These are phyloP conservation scores for Xylariomycetidae sp. DNA, from an alignment of 2,329 filamentous ascomycete genomes.

Conservation along the genomic window DNA sequence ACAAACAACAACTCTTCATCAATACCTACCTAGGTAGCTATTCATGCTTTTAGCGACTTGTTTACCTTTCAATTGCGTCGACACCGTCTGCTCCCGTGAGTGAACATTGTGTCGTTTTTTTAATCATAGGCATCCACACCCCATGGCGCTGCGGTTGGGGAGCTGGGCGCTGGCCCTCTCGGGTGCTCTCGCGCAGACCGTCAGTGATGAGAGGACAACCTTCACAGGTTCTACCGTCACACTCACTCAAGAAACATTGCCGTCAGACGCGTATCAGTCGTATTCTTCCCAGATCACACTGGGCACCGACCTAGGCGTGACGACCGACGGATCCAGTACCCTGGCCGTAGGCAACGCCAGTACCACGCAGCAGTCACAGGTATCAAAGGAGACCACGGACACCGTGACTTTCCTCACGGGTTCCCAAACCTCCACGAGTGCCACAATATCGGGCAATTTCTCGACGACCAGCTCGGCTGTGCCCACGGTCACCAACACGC, in stretches of 20 bases:
- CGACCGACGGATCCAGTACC: slow-evolving; percentile 22
- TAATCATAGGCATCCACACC: no score
- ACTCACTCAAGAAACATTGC: slow-evolving; percentile 28
- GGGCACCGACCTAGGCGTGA: slow-evolving; percentile 18
- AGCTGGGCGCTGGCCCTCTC: slow-evolving; percentile 17
- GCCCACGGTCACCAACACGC: slow-evolving; percentile 59
- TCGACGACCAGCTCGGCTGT: slow-evolving; percentile 38
- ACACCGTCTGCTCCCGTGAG: no score
- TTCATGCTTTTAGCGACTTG: no score
- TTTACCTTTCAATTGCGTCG: no score
- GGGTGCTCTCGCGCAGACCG: slow-evolving; percentile 23
- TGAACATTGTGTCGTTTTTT: no score
- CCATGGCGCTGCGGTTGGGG: slow-evolving; percentile 19
- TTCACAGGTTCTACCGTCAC: slow-evolving; percentile 27
- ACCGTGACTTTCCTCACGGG: slow-evolving; percentile 40
- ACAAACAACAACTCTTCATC: no score
- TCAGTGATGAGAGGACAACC: slow-evolving; percentile 34
- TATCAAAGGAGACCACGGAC: slow-evolving; percentile 13
- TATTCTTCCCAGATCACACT: slow-evolving; percentile 39
- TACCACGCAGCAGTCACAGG: slow-evolving; percentile 25
- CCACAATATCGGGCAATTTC: slow-evolving; percentile 36
- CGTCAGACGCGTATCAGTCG: slow-evolving; percentile 42
- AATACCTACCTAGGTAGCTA: no score
- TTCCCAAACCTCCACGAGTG: slow-evolving; percentile 39
- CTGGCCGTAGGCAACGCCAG: slow-evolving; percentile 28